Conservation (phyloP, 2,329 filamentous ascomycete species). For the Diplodia corticola region DNA sequence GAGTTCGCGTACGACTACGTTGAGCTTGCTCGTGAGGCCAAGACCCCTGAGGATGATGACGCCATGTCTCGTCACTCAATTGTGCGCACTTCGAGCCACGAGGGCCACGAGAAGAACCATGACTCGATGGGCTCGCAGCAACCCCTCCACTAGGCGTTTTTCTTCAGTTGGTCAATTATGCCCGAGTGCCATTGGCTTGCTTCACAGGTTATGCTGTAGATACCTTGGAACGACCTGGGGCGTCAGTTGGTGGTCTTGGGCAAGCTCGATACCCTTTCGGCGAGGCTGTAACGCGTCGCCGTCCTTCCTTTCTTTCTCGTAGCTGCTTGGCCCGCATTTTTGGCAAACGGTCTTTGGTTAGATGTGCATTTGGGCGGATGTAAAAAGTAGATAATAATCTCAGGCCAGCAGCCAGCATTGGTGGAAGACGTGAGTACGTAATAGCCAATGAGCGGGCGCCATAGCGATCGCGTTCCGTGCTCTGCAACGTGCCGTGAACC, state of each 20-base stretch:
- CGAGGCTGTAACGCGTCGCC: background rate
- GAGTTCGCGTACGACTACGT: constrained; percentile 96
- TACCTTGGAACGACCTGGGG: background rate
- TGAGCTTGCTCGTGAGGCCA: constrained; percentile 73
- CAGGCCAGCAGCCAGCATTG: background rate
- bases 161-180: background rate
- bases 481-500: too few relatives aligned
- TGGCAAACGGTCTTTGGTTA: background rate
- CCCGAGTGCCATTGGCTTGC: background rate
- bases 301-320: background rate
- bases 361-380: background rate
- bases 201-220: constrained; percentile 14
- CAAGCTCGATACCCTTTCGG: constrained; percentile 9
- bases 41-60: constrained; percentile 42
- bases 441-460: background rate
- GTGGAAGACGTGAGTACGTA: constrained; percentile 6
- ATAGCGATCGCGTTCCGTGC: too few relatives aligned
- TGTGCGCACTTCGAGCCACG: constrained; percentile 7
- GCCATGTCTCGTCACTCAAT: constrained; percentile 20
- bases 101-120: constrained; percentile 22
- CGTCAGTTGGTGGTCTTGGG: background rate
- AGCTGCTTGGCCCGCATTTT: background rate
- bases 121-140: constrained; percentile 22
- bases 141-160: background rate
- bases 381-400: constrained; percentile 13